These are phyloP conservation scores for Xylaria sp. DNA, from an alignment of 2,329 filamentous ascomycete genomes.

Conservation along the genomic window DNA sequence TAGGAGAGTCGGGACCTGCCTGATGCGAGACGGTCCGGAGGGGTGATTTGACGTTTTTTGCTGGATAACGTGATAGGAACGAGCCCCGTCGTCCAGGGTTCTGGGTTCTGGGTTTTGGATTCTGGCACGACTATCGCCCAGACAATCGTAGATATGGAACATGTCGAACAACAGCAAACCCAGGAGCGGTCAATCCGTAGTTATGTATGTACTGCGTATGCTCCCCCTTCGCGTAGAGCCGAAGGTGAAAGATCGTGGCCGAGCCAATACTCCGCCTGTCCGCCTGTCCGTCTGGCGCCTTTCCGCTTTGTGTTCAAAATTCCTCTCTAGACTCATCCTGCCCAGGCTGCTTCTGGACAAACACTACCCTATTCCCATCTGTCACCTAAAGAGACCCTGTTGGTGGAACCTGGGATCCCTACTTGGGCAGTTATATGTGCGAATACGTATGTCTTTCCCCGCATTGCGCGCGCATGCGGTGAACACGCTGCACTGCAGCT, in stretches of 20 bases:
- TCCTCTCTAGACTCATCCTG: conserved; percentile 21
- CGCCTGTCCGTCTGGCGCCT: conserved; percentile 16
- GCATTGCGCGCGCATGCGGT: conserved; percentile 23
- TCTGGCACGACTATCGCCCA: conserved; percentile 6
- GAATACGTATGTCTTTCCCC: conserved; percentile 20
- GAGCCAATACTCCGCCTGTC: not conserved
- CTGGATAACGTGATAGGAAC: no score
- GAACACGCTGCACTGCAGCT: conserved; percentile 5
- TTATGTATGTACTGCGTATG: not conserved
- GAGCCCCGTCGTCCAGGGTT: no score
- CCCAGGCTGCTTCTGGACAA: conserved; percentile 21
- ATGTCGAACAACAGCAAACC: conserved; percentile 4
- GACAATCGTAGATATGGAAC: conserved; percentile 10
- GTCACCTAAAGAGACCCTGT: conserved; percentile 12
- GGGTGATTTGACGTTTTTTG: no score
- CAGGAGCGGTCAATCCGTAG: conserved; percentile 1
- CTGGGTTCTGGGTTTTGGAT: conserved; percentile 6
- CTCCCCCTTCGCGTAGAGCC: no score
- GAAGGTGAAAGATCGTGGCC: no score
- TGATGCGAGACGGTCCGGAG: no score
- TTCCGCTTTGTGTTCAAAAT: conserved; percentile 24
- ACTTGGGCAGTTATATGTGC: conserved; percentile 1
- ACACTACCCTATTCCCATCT: conserved; percentile 18
- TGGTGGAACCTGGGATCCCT: conserved; percentile 25
- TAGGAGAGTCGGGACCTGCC: no score